These are phyloP conservation scores for Ramaria sp. DNA, from an alignment of 768 basidiomycete species.

Conservation along the genomic window DNA sequence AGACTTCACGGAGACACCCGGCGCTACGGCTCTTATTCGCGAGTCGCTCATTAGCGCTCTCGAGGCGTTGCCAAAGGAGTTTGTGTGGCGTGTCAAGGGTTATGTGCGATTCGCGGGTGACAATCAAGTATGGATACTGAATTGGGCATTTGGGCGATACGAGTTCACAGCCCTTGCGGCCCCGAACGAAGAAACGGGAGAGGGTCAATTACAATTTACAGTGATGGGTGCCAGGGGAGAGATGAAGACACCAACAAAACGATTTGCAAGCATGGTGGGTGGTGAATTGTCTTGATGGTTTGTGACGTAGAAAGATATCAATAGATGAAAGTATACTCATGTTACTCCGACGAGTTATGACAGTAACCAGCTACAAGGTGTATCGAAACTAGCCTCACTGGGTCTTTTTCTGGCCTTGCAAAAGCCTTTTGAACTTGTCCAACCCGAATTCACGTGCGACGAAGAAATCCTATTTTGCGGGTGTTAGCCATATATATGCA, in stretches of 20 bases:
- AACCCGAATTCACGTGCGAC: slow-evolving; percentile 5
- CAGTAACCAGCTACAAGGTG: too few species aligned
- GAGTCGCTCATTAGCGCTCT: slow-evolving; percentile 37
- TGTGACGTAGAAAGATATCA: background rate
- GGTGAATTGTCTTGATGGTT: slow-evolving; percentile 22
- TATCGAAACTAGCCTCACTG: background rate
- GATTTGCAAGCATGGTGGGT: slow-evolving; percentile 38
- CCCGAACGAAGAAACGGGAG: slow-evolving; percentile 13
- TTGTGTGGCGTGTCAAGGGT: slow-evolving; percentile 78
- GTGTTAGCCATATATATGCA: background rate
- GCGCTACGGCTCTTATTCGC: slow-evolving; percentile 15
- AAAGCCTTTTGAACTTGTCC: slow-evolving; percentile 6
- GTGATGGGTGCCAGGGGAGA: slow-evolving; percentile 89
- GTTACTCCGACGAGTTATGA: background rate
- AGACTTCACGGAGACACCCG: background rate
- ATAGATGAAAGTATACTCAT: background rate
- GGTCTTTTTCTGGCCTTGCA: background rate
- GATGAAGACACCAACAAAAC: slow-evolving; percentile 44
- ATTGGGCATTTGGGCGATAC: slow-evolving; percentile 90
- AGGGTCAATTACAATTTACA: slow-evolving; percentile 48
- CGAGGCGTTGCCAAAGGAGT: slow-evolving; percentile 46
- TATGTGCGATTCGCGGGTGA: slow-evolving; percentile 46
- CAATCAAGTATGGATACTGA: slow-evolving; percentile 46
- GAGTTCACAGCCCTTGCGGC: slow-evolving; percentile 38
- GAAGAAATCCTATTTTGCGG: background rate